Base-by-base conservation (phyloP, 192 early-diverging fungal genomes). In the Gryganskiella cystojenkinii region DNA sequence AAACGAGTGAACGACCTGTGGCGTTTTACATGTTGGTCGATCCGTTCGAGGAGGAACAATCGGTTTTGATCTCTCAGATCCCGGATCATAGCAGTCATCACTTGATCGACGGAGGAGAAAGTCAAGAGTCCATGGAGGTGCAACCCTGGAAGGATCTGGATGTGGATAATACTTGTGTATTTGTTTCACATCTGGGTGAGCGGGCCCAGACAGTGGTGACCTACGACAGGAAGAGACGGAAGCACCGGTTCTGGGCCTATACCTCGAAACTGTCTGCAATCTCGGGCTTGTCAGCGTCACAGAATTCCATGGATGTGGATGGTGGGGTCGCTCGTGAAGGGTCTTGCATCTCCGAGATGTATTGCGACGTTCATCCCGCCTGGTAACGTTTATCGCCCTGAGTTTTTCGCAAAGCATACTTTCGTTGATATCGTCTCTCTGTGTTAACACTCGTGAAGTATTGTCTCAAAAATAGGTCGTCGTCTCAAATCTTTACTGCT, bases 11-110 rank as follows among this genome's bases (percentile, higher is more conserved):
- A 8, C 43, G 46, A 37, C 27, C 80, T 11, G 59, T 84, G 14
- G 33, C 61, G 28, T 70, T 87, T 20, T 85, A 82, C 43, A 87
- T 69, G 56, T 54, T 87, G 13, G 57, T 71, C 47, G 83, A 85
- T 73, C 84, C 85, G 7, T 67, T 87, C 19, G 82, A 83, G 24
- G 72, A 80, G 52, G 67, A 81, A 25, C 69, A 79, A 30, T 60
- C 81, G 11, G 76, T 88, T 6, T 67, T 61, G 1, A 67, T 76
- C 4, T 68, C 46, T 22, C 46, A 42, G 27, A 22, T 73, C 9
- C 71, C 61, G 10, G 25, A 59, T 47, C 33, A 45, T 7, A 22
- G 56, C n/a, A 17, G 34, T 35, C 73, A 24, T 34, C 51, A 34
- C 47, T 19, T 25, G 64, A 15, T 28, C 67, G 63, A 47, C 66